Evolutionary conservation across 495 filamentous ascomycete species (phyloP).

Genomic region (Extremus antarcticus): DNA sequence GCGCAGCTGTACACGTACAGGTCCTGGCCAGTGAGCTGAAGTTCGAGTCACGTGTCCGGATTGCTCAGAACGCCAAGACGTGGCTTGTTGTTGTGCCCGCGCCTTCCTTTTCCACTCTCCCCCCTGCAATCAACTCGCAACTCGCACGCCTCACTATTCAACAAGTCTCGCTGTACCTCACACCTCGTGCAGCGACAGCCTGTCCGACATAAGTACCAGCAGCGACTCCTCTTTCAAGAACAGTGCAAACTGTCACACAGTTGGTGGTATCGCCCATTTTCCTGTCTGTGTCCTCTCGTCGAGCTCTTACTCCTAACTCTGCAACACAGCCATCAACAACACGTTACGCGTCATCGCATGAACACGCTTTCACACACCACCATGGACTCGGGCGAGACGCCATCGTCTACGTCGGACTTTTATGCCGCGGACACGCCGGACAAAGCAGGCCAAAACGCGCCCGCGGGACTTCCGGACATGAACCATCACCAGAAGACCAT

Average conservation of each 20-base stretch:
- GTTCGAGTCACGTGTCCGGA: too few relatives aligned
- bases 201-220: neutral
- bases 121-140: neutral
- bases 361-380: neutral
- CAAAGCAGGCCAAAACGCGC: neutral
- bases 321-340: neutral
- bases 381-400: neutral
- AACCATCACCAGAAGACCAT: neutral
- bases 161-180: neutral
- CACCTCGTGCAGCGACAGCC: neutral
- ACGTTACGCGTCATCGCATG: neutral
- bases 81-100: neutral
- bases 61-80: neutral
- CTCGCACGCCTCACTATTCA: constrained; percentile 4
- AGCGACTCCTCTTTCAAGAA: neutral
- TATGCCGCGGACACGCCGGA: neutral
- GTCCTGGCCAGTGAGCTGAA: too few relatives aligned
- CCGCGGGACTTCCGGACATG: neutral
- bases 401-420: neutral
- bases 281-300: neutral
- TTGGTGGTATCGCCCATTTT: neutral
- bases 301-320: neutral
- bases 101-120: neutral
- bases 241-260: neutral
- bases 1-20: too few relatives aligned